Evolutionary conservation across 1,284 basidiomycete species (phyloP).

Genomic region (Heterobasidion parviporum): DNA sequence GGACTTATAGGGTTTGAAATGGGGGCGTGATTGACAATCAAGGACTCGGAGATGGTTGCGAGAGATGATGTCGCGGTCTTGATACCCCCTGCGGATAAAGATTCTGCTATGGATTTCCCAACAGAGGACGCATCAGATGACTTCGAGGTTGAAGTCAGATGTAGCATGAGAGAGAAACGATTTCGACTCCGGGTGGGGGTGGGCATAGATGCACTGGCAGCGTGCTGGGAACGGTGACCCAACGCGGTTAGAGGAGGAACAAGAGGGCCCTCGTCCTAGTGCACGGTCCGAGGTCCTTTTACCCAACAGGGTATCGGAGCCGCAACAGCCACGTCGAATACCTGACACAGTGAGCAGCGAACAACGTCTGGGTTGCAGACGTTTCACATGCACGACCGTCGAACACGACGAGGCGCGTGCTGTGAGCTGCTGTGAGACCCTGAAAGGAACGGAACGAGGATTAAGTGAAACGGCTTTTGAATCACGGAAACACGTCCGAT

Average conservation of each 20-base stretch:
- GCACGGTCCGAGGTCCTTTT: background rate
- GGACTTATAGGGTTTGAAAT: background rate
- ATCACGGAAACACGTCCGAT: too few relatives aligned
- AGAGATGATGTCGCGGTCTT: background rate
- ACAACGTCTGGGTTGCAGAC: too few relatives aligned
- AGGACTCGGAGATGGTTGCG: background rate
- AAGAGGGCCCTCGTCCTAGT: background rate
- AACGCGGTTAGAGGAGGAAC: too few relatives aligned
- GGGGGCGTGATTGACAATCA: background rate
- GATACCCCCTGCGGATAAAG: too few relatives aligned
- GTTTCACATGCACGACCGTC: too few relatives aligned
- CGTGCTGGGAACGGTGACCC: background rate
- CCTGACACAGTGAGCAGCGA: too few relatives aligned
- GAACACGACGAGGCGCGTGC: too few relatives aligned
- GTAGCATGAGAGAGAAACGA: slow-evolving; percentile 21
- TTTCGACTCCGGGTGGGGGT: slow-evolving; percentile 14
- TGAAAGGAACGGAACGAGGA: background rate
- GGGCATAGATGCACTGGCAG: background rate
- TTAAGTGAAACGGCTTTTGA: too few relatives aligned
- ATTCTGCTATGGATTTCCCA: too few relatives aligned
- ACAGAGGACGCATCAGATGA: background rate
- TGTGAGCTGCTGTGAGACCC: too few relatives aligned
- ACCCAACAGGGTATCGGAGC: background rate
- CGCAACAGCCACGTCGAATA: too few relatives aligned
- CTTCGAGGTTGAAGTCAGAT: slow-evolving; percentile 11